Evolutionary conservation across 805 yeast species (phyloP).

Genomic region (Alloascoidea africana): DNA sequence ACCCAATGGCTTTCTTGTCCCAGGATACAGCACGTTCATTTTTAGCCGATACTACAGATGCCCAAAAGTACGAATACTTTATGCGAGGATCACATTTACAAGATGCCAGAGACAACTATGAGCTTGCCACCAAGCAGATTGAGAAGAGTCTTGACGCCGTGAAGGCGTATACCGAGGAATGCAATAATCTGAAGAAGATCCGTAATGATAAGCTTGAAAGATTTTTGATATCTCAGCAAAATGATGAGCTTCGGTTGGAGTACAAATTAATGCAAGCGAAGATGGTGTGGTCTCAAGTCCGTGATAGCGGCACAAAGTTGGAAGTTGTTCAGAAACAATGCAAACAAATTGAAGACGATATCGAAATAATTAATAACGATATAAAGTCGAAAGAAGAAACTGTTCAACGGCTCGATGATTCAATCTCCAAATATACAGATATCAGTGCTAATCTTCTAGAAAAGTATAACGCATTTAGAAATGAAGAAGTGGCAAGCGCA

Average conservation of each 20-base stretch:
- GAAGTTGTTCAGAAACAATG: not conserved
- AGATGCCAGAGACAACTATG: slow-evolving; percentile 19
- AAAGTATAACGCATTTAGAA: not conserved
- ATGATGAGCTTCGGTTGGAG: not conserved
- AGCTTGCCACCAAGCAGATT: not conserved
- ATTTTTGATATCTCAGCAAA: not conserved
- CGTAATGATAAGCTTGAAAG: not conserved
- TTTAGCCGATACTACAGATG: slow-evolving; percentile 59
- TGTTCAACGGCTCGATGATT: slow-evolving; percentile 18
- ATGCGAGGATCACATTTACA: slow-evolving; percentile 68
- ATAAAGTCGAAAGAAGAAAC: slow-evolving; percentile 25
- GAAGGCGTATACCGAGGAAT: not conserved
- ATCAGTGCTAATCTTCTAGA: too few species aligned
- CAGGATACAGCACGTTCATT: slow-evolving; percentile 92
- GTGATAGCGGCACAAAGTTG: not conserved
- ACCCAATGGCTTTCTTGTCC: slow-evolving; percentile 83
- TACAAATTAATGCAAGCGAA: not conserved
- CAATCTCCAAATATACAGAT: not conserved
- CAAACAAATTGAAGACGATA: slow-evolving; percentile 25
- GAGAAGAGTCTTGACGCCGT: not conserved
- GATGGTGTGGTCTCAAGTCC: not conserved
- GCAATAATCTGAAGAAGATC: not conserved
- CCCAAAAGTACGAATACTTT: slow-evolving; percentile 58
- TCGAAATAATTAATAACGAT: slow-evolving; percentile 23
- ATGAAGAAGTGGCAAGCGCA: not conserved